phyloP scores from a whole-genome alignment of 2,329 filamentous ascomycete species.

The Aspergillus aculeatinus region DNA sequence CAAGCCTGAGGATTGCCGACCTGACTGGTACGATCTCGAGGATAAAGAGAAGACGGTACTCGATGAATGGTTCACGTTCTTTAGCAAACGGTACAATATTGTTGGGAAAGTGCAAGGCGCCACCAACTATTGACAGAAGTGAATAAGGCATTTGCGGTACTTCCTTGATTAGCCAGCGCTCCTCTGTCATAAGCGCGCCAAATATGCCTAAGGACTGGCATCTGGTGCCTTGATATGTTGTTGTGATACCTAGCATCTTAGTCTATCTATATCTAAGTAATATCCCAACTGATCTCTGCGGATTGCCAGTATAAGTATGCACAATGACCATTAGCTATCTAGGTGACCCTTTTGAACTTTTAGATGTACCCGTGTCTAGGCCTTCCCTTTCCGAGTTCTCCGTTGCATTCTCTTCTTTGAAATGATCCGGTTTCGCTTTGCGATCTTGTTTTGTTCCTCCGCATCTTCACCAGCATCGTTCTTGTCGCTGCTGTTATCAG shows the following conservation, averaged over 20 bases:
- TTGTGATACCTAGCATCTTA: neutral
- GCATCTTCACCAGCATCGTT: slow-evolving; percentile 25
- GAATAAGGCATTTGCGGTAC: neutral
- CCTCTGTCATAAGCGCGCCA: slow-evolving; percentile 5
- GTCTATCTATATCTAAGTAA: neutral
- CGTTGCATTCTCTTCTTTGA: slow-evolving; percentile 78
- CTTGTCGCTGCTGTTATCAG: slow-evolving; percentile 23
- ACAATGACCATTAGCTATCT: slow-evolving; percentile 10
- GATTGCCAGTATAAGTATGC: slow-evolving; percentile 8
- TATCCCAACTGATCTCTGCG: neutral
- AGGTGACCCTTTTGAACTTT: slow-evolving; percentile 11
- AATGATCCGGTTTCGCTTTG: slow-evolving; percentile 74
- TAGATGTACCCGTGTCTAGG: slow-evolving; percentile 14
- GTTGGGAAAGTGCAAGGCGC: slow-evolving; percentile 47
- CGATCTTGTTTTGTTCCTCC: slow-evolving; percentile 54
- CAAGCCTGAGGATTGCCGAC: slow-evolving; percentile 75
- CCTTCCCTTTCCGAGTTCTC: slow-evolving; percentile 56
- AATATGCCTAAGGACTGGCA: neutral
- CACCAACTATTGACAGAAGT: slow-evolving; percentile 31
- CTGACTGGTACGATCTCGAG: slow-evolving; percentile 78
- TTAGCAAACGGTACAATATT: slow-evolving; percentile 94
- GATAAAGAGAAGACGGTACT: slow-evolving; percentile 84
- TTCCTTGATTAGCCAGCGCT: neutral
- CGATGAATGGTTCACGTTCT: slow-evolving; percentile 93
- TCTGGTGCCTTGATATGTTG: neutral